A percentile compares a stretch with the other conserved stretches of the same genome.
phyloP scores from a whole-genome alignment of 371 early-diverging fungal species.

The Mucor circinelloides region DNA sequence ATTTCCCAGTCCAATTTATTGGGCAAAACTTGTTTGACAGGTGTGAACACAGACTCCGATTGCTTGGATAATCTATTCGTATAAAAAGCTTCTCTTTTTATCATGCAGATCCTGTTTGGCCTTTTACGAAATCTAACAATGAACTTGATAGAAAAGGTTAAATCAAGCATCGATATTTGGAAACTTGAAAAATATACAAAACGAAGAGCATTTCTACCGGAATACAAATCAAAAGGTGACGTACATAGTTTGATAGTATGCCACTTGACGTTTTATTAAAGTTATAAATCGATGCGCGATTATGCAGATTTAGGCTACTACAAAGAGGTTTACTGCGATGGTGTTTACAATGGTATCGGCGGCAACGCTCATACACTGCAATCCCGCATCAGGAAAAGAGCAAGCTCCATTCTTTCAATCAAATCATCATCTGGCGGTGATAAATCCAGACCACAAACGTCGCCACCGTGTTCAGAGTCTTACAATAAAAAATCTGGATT shows the following conservation, averaged over 20 bases:
- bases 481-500: not conserved
- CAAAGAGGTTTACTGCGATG: slow-evolving; percentile 5
- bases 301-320: slow-evolving; percentile 7
- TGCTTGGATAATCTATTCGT: not conserved
- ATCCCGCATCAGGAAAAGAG: not conserved
- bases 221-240: slow-evolving; percentile 15
- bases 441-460: not conserved
- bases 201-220: slow-evolving; percentile 15
- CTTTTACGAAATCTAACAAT: not conserved
- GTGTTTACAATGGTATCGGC: not conserved
- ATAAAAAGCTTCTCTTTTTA: not conserved
- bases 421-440: not conserved
- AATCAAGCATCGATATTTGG: slow-evolving; percentile 3
- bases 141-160: slow-evolving; percentile 12
- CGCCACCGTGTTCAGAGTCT: slow-evolving; percentile 7
- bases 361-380: not conserved
- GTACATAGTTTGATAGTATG: not conserved
- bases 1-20: not conserved
- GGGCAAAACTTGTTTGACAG: not conserved
- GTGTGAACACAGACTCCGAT: not conserved
- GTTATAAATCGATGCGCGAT: not conserved
- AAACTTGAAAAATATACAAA: slow-evolving; percentile 19
- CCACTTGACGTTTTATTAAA: too few species aligned
- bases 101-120: not conserved
- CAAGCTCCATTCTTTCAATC: not conserved